Evolutionary conservation across 352 stramenopile genomes (phyloP), one percentile per base, ranked within the genome.

Genomic region (Pythium insidiosum): DNA sequence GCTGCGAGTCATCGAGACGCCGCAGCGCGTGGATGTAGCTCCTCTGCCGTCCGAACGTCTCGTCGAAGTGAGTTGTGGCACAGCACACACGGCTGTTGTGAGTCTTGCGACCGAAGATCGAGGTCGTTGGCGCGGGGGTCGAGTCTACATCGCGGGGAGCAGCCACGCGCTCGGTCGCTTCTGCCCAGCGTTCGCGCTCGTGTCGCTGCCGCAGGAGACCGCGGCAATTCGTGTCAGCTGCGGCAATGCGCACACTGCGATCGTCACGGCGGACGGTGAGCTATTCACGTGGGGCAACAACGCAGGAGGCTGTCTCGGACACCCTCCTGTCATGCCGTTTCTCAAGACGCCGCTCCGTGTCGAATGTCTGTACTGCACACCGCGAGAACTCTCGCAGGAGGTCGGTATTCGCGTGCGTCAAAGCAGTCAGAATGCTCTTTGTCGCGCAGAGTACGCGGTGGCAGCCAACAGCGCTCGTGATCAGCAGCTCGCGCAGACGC

Each of bases 241-340:
- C 45, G 79, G 79, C 2, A 69, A 70, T 29, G 68, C 72, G 1
- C 76, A 89, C 36, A 88, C 79, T 0, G 76, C 76, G 0, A 38
- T 85, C 18, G 67, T 91, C 13, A 84, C 39, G 15, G 50, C 47
- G 5, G 59, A 86, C 16, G 79, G 79, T 0, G 79, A 91, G 47
- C 36, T 91, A 0, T 76, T 79, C 26, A 83, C 76, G 6, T 91
- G 79, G 79, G 79, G 79, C 10, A 85, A 68, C 36, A 91, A 91
- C 35, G 48, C 63, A 2, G 60, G 68, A 33, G 79, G 79, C 0
- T 84, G 73, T 39, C 84, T 76, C 3, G 78, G 75, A 0, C 75
- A 91, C 19, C 43, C 54, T 0, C 22, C 81, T 5, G 45, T 46
- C 1, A 35, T 77, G 2, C 49, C 58, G 12, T 37, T 64, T 2